Conservation (phyloP, 106 monocot species). For the Acorus calamus region DNA sequence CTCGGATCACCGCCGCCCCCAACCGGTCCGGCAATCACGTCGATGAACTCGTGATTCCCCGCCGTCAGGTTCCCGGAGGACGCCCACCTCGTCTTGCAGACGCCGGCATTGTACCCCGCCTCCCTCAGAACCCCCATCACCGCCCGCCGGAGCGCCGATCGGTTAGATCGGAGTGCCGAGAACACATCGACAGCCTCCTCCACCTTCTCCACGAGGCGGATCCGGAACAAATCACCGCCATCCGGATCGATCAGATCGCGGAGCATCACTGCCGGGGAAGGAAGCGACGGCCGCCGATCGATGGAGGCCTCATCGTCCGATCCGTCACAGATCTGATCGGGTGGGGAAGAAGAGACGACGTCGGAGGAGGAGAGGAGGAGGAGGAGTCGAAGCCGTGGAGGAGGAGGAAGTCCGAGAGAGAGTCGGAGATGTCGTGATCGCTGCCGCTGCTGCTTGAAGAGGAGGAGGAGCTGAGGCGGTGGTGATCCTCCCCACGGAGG, state of each 20-base stretch:
- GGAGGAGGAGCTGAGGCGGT: neutral
- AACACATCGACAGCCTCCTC: slow-evolving; percentile 8
- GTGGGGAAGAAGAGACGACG: neutral
- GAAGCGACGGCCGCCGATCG: neutral
- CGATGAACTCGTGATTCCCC: too few species aligned
- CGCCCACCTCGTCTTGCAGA: too few species aligned
- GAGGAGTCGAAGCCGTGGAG: slow-evolving; percentile 32
- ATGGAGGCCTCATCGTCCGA: neutral
- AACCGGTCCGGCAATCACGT: too few species aligned
- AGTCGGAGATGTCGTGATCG: slow-evolving; percentile 24
- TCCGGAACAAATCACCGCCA: slow-evolving; percentile 17
- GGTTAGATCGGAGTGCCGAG: neutral
- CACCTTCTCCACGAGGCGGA: slow-evolving; percentile 15
- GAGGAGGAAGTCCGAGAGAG: slow-evolving; percentile 37
- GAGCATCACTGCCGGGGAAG: slow-evolving; percentile 8
- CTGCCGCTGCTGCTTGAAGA: slow-evolving; percentile 29
- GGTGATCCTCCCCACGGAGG: slow-evolving; percentile 10
- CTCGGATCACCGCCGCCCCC: too few species aligned
- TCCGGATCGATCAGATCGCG: slow-evolving; percentile 19
- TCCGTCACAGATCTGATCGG: neutral
- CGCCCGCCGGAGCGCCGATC: slow-evolving; percentile 28
- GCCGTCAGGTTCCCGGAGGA: too few species aligned
- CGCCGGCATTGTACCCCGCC: too few species aligned
- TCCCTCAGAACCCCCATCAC: slow-evolving; percentile 20
- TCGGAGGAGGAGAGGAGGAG: neutral